Evolutionary conservation across 192 early-diverging fungal genomes (phyloP).

Genomic region (Backusella macrospora): DNA sequence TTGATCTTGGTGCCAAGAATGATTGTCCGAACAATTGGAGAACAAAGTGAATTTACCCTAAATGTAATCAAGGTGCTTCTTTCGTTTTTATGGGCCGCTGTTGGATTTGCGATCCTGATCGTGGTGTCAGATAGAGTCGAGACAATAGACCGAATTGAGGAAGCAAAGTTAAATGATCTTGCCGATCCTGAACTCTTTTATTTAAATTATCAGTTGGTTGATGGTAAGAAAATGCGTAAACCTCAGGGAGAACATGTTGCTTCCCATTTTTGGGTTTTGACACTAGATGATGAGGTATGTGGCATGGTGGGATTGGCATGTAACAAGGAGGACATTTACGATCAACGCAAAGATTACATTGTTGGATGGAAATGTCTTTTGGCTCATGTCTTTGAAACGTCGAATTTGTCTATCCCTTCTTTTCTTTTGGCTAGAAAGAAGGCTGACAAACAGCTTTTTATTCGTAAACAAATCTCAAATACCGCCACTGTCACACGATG

Average conservation of each 20-base stretch:
- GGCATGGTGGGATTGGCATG: constrained; percentile 37
- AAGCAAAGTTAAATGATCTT: constrained; percentile 29
- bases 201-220: constrained; percentile 25
- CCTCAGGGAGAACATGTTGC: constrained; percentile 14
- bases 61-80: constrained; percentile 2
- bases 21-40: background rate
- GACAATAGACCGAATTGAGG: constrained; percentile 23
- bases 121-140: constrained; percentile 28
- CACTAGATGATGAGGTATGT: constrained; percentile 26
- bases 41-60: constrained; percentile 14
- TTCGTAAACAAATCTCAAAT: constrained; percentile 23
- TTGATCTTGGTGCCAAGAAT: constrained; percentile 12
- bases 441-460: background rate
- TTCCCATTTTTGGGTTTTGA: constrained; percentile 43
- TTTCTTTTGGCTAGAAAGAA: background rate
- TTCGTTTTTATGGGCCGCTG: constrained; percentile 13
- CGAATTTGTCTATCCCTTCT: constrained; percentile 9
- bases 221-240: constrained; percentile 20
- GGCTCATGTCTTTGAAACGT: constrained; percentile 12
- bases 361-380: constrained; percentile 18
- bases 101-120: constrained; percentile 30
- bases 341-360: background rate
- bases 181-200: constrained; percentile 36
- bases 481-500: constrained; percentile 32
- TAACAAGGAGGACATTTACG: constrained; percentile 20